These are phyloP conservation scores for Dipodascopsis uninucleata DNA, from an alignment of 805 yeast genomes.

Conservation along the genomic window DNA sequence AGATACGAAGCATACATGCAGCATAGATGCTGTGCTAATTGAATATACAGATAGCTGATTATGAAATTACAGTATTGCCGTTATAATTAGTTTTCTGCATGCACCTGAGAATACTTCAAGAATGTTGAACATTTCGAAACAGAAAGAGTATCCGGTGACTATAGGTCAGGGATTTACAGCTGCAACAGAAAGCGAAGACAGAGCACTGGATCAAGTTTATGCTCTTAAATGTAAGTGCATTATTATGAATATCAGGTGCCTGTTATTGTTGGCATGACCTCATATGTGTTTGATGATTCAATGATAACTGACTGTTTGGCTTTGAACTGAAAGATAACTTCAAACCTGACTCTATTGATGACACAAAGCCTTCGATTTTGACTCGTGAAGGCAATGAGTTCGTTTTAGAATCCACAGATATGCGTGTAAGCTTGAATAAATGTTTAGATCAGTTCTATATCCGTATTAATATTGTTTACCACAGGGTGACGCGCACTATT, in stretches of 20 bases:
- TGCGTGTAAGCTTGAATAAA: constrained; percentile 1
- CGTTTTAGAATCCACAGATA: constrained; percentile 23
- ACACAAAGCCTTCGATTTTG: constrained; percentile 14
- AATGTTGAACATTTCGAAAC: constrained; percentile 24
- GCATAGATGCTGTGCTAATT: too few relatives aligned
- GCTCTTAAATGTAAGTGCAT: constrained; percentile 22
- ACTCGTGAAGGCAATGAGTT: constrained; percentile 20
- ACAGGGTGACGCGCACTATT: constrained; percentile 20
- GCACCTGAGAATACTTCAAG: not conserved
- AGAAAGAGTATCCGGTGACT: constrained; percentile 19
- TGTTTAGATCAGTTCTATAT: not conserved
- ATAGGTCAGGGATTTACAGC: constrained; percentile 10
- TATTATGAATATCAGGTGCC: not conserved
- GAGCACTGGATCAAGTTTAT: constrained; percentile 18
- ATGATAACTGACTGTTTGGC: too few relatives aligned
- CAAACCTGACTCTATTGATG: constrained; percentile 30
- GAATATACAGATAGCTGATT: too few relatives aligned
- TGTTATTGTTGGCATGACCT: not conserved
- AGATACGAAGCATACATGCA: too few relatives aligned
- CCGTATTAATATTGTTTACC: not conserved
- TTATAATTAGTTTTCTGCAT: too few relatives aligned
- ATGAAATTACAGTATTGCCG: too few relatives aligned
- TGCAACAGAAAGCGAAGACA: not conserved
- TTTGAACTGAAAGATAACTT: too few relatives aligned
- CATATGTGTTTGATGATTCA: not conserved